These are phyloP conservation scores for Geranium rotundifolium DNA, from an alignment of 345 rosid species.

Conservation along the genomic window DNA sequence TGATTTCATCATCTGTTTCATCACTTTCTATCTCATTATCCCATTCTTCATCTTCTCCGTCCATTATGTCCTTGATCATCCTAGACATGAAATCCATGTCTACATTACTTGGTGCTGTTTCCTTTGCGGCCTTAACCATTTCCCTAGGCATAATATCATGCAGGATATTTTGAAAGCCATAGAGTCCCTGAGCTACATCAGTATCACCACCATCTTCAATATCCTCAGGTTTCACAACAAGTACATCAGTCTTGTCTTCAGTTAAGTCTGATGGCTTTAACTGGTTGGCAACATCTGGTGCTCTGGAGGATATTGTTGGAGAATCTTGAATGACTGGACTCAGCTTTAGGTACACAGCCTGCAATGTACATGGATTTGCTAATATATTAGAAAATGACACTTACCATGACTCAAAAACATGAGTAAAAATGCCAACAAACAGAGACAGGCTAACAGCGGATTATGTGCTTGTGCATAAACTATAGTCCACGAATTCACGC, in stretches of 20 bases:
- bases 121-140: constrained; percentile 79
- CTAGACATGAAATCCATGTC: constrained; percentile 78
- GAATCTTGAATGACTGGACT: constrained; percentile 27
- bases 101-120: constrained; percentile 56
- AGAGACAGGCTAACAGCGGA: too few relatives aligned
- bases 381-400: constrained; percentile 3
- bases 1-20: constrained; percentile 45
- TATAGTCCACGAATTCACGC: too few relatives aligned
- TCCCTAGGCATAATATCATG: constrained; percentile 84
- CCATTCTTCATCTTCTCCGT: constrained; percentile 64
- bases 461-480: too few relatives aligned
- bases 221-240: constrained; percentile 45
- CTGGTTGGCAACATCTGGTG: constrained; percentile 29
- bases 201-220: constrained; percentile 35
- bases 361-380: constrained; percentile 16
- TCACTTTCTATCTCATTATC: constrained; percentile 47
- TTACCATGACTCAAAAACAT: too few relatives aligned
- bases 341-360: constrained; percentile 78
- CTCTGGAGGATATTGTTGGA: constrained; percentile 28
- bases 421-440: too few relatives aligned
- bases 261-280: constrained; percentile 28
- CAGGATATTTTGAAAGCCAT: constrained; percentile 64
- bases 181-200: constrained; percentile 41
- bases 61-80: constrained; percentile 73
- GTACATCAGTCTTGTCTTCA: constrained; percentile 43